Conservation (phyloP, 441 rosid genomes). For the Croton setiger region DNA sequence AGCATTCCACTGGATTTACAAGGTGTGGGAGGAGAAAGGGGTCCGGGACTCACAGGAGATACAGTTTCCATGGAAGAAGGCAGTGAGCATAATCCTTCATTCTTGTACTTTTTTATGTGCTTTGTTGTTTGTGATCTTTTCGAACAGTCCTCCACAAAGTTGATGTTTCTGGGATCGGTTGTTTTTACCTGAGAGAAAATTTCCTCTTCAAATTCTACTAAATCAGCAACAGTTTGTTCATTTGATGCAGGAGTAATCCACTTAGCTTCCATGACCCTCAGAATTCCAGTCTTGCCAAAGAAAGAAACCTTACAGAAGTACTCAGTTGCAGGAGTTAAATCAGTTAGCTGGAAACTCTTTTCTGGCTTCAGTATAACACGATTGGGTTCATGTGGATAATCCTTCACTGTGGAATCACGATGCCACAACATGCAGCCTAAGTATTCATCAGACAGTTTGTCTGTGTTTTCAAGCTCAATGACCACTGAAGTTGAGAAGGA, state of each 20-base stretch:
- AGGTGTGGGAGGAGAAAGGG: constrained; percentile 43
- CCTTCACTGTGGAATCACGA: constrained; percentile 42
- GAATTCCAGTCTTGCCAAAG: constrained; percentile 37
- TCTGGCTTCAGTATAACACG: constrained; percentile 43
- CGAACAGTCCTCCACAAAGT: constrained; percentile 43
- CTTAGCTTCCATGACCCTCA: constrained; percentile 46
- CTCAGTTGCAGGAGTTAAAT: constrained; percentile 54
- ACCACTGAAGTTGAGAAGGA: constrained; percentile 48
- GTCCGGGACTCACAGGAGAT: constrained; percentile 21
- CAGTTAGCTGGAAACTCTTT: constrained; percentile 45
- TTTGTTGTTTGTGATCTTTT: constrained; percentile 60
- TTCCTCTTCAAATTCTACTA: constrained; percentile 29
- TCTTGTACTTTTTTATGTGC: constrained; percentile 26
- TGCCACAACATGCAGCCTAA: constrained; percentile 55
- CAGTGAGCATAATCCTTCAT: constrained; percentile 26
- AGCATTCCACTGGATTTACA: constrained; percentile 51
- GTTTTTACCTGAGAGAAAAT: constrained; percentile 52
- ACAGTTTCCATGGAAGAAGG: constrained; percentile 9
- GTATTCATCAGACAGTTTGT: constrained; percentile 31
- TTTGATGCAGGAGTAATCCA: constrained; percentile 40
- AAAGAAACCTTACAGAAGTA: constrained; percentile 55
- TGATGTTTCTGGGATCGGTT: constrained; percentile 48
- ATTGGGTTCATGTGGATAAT: constrained; percentile 48
- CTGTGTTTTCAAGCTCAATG: constrained; percentile 37
- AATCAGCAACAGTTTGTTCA: constrained; percentile 20